Base-by-base conservation (phyloP, 1,139 yeast species). In the Wickerhamiella pararugosa region DNA sequence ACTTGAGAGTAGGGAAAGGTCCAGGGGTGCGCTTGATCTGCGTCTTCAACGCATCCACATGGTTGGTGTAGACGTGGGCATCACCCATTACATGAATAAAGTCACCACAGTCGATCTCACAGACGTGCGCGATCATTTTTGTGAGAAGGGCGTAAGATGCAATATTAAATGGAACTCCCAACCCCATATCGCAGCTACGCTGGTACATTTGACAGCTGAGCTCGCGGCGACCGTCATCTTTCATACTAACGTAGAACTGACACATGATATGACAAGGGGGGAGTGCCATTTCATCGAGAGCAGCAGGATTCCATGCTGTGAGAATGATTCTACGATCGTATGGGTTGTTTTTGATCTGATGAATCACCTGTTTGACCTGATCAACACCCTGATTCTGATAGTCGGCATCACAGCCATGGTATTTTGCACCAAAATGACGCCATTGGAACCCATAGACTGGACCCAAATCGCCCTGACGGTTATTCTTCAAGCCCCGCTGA, bases 361-460 rank as follows among this genome's bases (percentile, higher is more conserved):
- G 67, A 42, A 90, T 83, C 29, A 90, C 75, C 43, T 83, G 80
- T 29, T 75, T 75, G 39, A 90, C 67, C 64, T 90, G 99, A 58
- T 90, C 99, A 43, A 75, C 79, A 4, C 99, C 99, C 57, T 83
- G 70, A 5, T 87, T 90, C 0, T 79, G 58, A 55, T 90, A 90
- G 59, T 90, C 93, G 5, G 87, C 69, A 49, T 87, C 87, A 56
- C 95, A 84, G 45, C 83, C 86, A 34, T 57, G 67, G 59, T 90
- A 90, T 51, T 79, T 75, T 4, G 98, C 98, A 29, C 98, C 98
- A 59, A 92, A 90, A 61, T 92, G 98, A 55, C 99, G 75, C 99
- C 99, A 90, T 62, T 90, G 99, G 64, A 92, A 90, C 0, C 99
- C 99, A 58, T 90, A 90, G 3, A 90, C 96, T 1, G 99, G 98